Base-by-base conservation (phyloP, 2,329 filamentous ascomycete species). In the Anthostomella pinea region DNA sequence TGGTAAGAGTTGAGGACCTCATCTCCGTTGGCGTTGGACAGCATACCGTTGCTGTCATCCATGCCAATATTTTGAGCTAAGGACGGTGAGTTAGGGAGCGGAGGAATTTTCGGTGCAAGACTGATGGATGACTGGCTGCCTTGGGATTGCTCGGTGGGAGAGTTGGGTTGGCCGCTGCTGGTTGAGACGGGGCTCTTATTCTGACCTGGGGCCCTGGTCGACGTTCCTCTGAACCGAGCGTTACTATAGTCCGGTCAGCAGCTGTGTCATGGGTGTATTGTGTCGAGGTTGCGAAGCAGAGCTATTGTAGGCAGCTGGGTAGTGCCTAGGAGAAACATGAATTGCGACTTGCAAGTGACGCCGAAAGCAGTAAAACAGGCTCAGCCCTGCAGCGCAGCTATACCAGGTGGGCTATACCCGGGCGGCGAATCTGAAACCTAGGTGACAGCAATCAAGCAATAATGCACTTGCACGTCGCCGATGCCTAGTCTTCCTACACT, bases 31-130 rank as follows among this genome's bases (percentile, higher is more conserved):
- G 65, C 68, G 46, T 60, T 68, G 21, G 65, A 50, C 48, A 68
- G 64, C 35, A 63, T 60, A 58, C 72, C 57, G 45, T 51, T 69
- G 53, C 74, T 64, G 53, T 81, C 74, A 54, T 85, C 82, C 68
- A 84, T 78, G 32, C 81, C 78, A 65, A 87, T 81, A 43, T 77
- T 80, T 57, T 81, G 75, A 41, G 79, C 70, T 39, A 84, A 70
- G 27, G 79, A 81, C 39, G 80, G 78, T 41, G 80, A 81, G 56
- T 70, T 79, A 30, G 76, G 75, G 51, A 83, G 65, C 41, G 78
- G 78, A 43, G 79, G 77, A 28, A 81, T 72, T 58, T 73, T 76
- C 26, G 77, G 75, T 39, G 76, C 73, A 45, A 75, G 54, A 52
- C 60, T 75, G 33, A 67, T 60, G 22, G 76, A 70, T 22, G 73